phyloP scores from a whole-genome alignment of 495 filamentous ascomycete genomes.

The Tuber melanosporum region DNA sequence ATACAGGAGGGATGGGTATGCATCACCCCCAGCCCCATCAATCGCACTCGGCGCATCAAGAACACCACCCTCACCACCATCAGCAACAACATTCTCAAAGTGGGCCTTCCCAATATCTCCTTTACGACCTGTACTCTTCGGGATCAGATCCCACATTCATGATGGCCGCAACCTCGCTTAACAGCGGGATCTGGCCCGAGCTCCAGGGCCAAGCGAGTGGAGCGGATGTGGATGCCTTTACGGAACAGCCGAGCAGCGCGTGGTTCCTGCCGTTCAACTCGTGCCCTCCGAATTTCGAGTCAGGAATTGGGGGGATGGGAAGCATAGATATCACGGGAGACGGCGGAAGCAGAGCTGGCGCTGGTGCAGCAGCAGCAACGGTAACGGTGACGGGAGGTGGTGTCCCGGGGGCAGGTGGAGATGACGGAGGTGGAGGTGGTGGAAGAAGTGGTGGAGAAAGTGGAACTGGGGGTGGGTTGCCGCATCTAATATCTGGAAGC shows the following conservation, averaged over 20 bases:
- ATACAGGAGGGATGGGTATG: slow-evolving; percentile 30
- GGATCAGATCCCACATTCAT: slow-evolving; percentile 35
- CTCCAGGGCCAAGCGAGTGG: slow-evolving; percentile 34
- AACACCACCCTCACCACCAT: slow-evolving; percentile 14
- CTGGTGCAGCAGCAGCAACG: neutral
- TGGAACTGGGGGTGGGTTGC: slow-evolving; percentile 31
- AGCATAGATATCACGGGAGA: slow-evolving; percentile 31
- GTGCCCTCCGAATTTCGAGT: slow-evolving; percentile 35
- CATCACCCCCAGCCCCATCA: slow-evolving; percentile 37
- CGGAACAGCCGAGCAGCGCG: slow-evolving; percentile 54
- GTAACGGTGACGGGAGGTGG: slow-evolving; percentile 7
- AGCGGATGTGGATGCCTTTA: slow-evolving; percentile 36
- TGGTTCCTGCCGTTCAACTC: slow-evolving; percentile 94
- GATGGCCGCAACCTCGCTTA: slow-evolving; percentile 33
- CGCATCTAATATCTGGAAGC: slow-evolving; percentile 36
- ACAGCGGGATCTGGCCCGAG: slow-evolving; percentile 27
- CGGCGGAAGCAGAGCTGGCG: slow-evolving; percentile 19
- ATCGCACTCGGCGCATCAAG: neutral
- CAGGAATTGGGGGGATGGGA: slow-evolving; percentile 58
- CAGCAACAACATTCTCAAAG: slow-evolving; percentile 32
- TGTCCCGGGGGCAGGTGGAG: slow-evolving; percentile 4
- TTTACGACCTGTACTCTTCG: slow-evolving; percentile 38
- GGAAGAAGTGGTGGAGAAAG: slow-evolving; percentile 10
- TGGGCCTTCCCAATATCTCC: slow-evolving; percentile 27
- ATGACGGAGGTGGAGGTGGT: slow-evolving; percentile 4